phyloP scores from a whole-genome alignment of 2,329 filamentous ascomycete species.

The Penicillium janthinellum region DNA sequence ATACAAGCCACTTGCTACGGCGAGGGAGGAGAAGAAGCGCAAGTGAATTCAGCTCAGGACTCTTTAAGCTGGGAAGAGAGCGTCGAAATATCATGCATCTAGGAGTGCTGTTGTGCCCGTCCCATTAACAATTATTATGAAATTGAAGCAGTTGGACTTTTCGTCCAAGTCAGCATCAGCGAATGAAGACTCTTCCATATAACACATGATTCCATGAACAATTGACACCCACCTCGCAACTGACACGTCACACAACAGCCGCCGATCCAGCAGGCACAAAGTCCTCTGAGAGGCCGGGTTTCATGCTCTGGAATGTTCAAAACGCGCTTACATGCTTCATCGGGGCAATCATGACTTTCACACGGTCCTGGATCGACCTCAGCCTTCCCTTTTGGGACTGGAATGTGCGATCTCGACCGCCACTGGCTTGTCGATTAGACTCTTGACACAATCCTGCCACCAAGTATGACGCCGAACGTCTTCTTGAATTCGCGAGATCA shows the following conservation, averaged over 20 bases:
- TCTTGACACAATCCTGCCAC: conserved; percentile 19
- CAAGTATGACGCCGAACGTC: conserved; percentile 21
- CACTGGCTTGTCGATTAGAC: conserved; percentile 4
- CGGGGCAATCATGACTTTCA: conserved; percentile 3
- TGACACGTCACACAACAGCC: background rate
- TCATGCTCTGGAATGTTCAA: conserved; percentile 23
- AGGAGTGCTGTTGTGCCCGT: background rate
- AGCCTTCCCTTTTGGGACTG: conserved; percentile 6
- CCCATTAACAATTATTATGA: background rate
- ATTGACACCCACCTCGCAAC: conserved; percentile 3
- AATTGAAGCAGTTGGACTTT: background rate
- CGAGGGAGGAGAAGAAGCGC: conserved; percentile 16
- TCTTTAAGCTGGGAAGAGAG: background rate
- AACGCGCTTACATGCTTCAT: conserved; percentile 16
- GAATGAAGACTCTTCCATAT: conserved; percentile 6
- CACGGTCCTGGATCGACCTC: conserved; percentile 19
- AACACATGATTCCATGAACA: background rate
- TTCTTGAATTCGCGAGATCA: conserved; percentile 2
- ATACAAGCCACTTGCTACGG: conserved; percentile 11
- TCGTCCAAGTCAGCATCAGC: background rate
- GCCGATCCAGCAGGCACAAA: conserved; percentile 2
- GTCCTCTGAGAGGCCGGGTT: conserved; percentile 13
- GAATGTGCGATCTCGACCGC: conserved; percentile 20
- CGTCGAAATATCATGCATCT: background rate
- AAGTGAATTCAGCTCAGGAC: conserved; percentile 1